Conservation (phyloP, 2,329 filamentous ascomycete genomes). For the Trichoderma endophyticum region DNA sequence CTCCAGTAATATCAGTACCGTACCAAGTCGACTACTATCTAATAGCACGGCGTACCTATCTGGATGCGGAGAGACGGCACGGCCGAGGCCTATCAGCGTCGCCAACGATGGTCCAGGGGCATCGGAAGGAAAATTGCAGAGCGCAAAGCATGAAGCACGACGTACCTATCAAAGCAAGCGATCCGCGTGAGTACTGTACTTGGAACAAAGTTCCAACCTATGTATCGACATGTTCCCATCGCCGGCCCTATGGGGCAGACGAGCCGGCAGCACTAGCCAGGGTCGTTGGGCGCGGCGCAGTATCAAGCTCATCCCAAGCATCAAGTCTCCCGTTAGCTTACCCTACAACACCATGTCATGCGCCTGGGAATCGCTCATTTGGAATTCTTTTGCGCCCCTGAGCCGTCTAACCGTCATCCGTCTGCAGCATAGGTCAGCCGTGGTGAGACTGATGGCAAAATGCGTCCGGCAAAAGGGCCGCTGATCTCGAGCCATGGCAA, state of each 20-base stretch:
- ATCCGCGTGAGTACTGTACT: background rate
- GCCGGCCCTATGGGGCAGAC: background rate
- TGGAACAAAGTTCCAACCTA: background rate
- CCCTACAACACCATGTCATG: constrained; percentile 1
- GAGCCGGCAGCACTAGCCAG: background rate
- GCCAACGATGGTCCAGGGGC: background rate
- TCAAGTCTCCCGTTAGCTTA: background rate
- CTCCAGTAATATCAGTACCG: background rate
- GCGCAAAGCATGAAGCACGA: too few species aligned
- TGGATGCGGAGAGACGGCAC: background rate
- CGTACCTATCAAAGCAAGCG: background rate
- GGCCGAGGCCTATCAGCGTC: background rate
- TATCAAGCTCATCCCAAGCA: background rate
- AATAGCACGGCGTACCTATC: too few species aligned
- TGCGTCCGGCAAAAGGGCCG: constrained; percentile 4
- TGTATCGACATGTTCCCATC: background rate
- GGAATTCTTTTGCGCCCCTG: background rate
- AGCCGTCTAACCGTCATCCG: background rate
- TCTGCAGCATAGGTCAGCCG: background rate
- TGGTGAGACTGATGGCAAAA: constrained; percentile 1
- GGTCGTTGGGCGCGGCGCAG: background rate
- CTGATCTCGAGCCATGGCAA: background rate
- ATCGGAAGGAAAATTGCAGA: background rate
- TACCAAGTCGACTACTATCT: too few species aligned
- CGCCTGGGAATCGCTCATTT: background rate